Evolutionary conservation across 768 basidiomycete genomes (phyloP).

Genomic region (Myochromella boudieri): DNA sequence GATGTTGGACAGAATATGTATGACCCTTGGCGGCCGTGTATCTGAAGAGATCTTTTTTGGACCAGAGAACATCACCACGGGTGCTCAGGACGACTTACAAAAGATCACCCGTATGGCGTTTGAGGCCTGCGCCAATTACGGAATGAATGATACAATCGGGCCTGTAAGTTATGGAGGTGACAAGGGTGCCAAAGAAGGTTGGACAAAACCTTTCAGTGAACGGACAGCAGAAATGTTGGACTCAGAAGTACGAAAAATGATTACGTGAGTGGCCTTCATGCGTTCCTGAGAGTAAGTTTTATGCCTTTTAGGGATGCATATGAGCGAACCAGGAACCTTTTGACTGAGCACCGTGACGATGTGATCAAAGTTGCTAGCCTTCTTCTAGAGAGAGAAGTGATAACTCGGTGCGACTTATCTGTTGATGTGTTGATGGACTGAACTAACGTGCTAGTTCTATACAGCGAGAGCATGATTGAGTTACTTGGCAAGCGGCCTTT

Average conservation of each 20-base stretch:
- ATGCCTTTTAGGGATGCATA: conserved; percentile 63
- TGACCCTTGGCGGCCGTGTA: conserved; percentile 97
- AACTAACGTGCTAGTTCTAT: conserved; percentile 12
- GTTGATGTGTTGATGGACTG: neutral
- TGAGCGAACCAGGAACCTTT: conserved; percentile 74
- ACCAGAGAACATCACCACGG: conserved; percentile 88
- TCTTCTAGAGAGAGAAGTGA: conserved; percentile 92
- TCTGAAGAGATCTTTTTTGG: conserved; percentile 99
- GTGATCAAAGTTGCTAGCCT: conserved; percentile 93
- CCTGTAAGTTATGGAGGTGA: conserved; percentile 96
- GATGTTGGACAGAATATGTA: conserved; percentile 93
- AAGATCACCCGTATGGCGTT: conserved; percentile 99
- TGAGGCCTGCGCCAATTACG: conserved; percentile 93
- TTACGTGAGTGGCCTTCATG: conserved; percentile 47
- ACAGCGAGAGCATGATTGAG: conserved; percentile 83
- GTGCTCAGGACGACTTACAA: conserved; percentile 96
- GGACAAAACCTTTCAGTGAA: conserved; percentile 98
- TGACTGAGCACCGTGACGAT: conserved; percentile 79
- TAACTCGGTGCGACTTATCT: conserved; percentile 67
- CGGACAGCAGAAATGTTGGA: conserved; percentile 95
- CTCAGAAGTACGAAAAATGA: conserved; percentile 92
- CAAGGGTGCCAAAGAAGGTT: conserved; percentile 78
- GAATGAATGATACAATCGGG: conserved; percentile 93
- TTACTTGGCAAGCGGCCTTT: conserved; percentile 85
- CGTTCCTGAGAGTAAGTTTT: conserved; percentile 1